A percentile compares a stretch with the other conserved stretches of the same genome.
Evolutionary conservation across 148 eudicot genomes (phyloP).

Genomic region (Pouteria glomerata): DNA sequence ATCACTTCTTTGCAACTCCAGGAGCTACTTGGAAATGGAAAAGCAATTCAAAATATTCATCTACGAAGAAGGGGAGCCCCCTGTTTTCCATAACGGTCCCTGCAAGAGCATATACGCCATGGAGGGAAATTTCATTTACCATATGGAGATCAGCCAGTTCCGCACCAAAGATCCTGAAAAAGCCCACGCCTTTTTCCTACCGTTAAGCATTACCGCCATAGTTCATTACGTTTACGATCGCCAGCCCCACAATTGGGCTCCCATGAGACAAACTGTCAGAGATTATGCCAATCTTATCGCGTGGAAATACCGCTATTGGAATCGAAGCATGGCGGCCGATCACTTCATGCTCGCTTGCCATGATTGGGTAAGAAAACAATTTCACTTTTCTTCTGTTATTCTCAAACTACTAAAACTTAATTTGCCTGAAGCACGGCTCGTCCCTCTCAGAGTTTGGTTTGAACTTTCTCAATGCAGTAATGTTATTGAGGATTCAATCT

Average conservation of each 20-base stretch:
- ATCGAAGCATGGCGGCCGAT: slow-evolving; percentile 68
- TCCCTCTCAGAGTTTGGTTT: too few species aligned
- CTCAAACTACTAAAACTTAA: neutral
- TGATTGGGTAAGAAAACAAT: slow-evolving; percentile 55
- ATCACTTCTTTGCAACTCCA: slow-evolving; percentile 9
- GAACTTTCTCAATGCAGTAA: too few species aligned
- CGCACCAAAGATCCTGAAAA: slow-evolving; percentile 51
- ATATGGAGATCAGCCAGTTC: slow-evolving; percentile 45
- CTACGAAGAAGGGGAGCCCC: slow-evolving; percentile 71
- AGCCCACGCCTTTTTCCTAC: slow-evolving; percentile 67
- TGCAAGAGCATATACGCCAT: slow-evolving; percentile 58
- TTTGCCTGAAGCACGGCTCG: neutral
- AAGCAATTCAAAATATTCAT: slow-evolving; percentile 55
- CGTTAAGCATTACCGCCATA: slow-evolving; percentile 50
- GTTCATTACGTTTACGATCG: slow-evolving; percentile 40
- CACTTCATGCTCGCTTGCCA: slow-evolving; percentile 87
- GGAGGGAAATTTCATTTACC: slow-evolving; percentile 65
- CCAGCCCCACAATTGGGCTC: slow-evolving; percentile 41
- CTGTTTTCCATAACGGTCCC: slow-evolving; percentile 70
- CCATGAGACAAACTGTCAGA: slow-evolving; percentile 40
- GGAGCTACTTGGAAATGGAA: slow-evolving; percentile 90
- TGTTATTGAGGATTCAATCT: too few species aligned
- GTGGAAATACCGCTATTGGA: slow-evolving; percentile 56
- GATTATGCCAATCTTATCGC: slow-evolving; percentile 51
- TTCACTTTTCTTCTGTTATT: neutral